A percentile compares a stretch with the other conserved stretches of the same genome.
phyloP scores from a whole-genome alignment of 441 rosid genomes.

The Brassica balearica region DNA sequence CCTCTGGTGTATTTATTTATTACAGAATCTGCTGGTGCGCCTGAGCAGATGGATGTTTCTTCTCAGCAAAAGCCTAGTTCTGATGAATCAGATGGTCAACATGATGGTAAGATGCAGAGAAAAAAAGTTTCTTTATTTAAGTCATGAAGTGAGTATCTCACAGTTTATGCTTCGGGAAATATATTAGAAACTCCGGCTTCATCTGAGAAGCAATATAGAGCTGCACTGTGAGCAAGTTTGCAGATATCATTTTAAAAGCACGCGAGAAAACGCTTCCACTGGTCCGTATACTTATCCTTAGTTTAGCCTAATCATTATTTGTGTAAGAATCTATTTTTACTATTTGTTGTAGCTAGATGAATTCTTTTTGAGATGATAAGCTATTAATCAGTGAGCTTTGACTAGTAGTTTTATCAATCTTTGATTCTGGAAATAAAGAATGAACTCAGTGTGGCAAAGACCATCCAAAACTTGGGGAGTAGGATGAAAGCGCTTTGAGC shows the following conservation, averaged over 20 bases:
- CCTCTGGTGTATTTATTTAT: constrained; percentile 26
- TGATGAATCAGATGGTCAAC: constrained; percentile 56
- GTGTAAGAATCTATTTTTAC: no score
- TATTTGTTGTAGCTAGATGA: no score
- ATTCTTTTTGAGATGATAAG: no score
- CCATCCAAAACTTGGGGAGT: no score
- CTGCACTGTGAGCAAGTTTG: constrained; percentile 66
- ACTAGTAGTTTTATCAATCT: no score
- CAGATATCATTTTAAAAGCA: constrained; percentile 77
- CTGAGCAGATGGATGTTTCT: constrained; percentile 44
- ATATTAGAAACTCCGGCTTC: constrained; percentile 55
- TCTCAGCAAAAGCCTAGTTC: constrained; percentile 50
- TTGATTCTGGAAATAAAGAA: no score
- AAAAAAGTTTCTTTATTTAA: constrained; percentile 18
- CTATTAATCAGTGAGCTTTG: no score
- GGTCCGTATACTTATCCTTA: constrained; percentile 45
- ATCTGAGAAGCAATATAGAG: constrained; percentile 69
- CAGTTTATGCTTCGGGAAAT: constrained; percentile 53
- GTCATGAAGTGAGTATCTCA: constrained; percentile 43
- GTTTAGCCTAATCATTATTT: constrained; percentile 6
- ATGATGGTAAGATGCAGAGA: constrained; percentile 58
- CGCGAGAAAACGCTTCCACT: constrained; percentile 70
- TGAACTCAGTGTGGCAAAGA: no score
- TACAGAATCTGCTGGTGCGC: constrained; percentile 54
- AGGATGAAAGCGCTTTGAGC: no score